A percentile compares a stretch with the other conserved stretches of the same genome.
These are phyloP conservation scores for Diphasiastrum complanatum DNA, from an alignment of 83 land plant genomes.

Conservation along the genomic window DNA sequence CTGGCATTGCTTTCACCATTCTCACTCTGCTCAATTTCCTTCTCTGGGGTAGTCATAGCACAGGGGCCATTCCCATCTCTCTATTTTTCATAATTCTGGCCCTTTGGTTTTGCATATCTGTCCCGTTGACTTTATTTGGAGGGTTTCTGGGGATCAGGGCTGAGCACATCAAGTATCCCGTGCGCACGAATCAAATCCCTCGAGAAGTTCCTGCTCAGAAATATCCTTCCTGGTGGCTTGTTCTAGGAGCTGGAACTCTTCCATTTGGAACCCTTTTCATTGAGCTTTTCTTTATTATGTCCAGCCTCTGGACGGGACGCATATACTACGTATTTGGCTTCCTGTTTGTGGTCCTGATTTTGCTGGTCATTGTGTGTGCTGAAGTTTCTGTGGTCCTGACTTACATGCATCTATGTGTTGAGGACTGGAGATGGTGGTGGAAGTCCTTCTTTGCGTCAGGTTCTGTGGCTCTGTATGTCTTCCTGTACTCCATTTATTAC, in stretches of 20 bases:
- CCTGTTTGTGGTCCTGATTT: constrained; percentile 5
- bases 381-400: constrained; percentile 10
- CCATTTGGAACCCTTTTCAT: constrained; percentile 18
- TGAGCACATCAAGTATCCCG: constrained; percentile 4
- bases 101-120: constrained; percentile 78
- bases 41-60: constrained; percentile 49
- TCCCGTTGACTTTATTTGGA: constrained; percentile 17
- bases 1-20: constrained; percentile 50
- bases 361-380: constrained; percentile 7
- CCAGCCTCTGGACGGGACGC: constrained; percentile 13
- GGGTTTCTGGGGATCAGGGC: constrained; percentile 3
- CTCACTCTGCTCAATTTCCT: constrained; percentile 50
- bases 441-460: too few relatives aligned
- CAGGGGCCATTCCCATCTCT: constrained; percentile 67
- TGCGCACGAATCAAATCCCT: constrained; percentile 12
- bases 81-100: constrained; percentile 48
- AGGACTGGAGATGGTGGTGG: constrained; percentile 18
- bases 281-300: constrained; percentile 13
- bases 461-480: too few relatives aligned
- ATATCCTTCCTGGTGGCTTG: constrained; percentile 10
- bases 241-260: constrained; percentile 12
- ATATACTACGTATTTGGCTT: constrained; percentile 14
- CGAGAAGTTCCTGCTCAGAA: constrained; percentile 12
- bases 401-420: constrained; percentile 17
- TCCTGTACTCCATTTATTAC: constrained; percentile 4